phyloP scores from a whole-genome alignment of 108 stramenopile species.

The Phaeodactylum tricornutum region DNA sequence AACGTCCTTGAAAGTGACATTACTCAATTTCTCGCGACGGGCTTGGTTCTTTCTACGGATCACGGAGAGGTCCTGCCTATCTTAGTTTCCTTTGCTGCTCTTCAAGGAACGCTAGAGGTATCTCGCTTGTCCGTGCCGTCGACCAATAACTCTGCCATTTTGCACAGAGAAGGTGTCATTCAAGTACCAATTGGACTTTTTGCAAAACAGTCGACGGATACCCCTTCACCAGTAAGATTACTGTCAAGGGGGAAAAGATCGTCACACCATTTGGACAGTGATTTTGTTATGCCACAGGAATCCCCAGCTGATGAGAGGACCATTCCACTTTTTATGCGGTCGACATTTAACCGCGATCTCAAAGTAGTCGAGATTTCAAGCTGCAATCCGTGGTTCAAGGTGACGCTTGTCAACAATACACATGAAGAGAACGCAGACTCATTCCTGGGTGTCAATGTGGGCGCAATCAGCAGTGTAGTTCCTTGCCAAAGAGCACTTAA shows the following conservation, averaged over 20 bases:
- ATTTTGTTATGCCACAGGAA: background rate
- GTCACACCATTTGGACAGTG: too few relatives aligned
- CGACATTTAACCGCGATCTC: slow-evolving; percentile 32
- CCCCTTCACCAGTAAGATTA: too few relatives aligned
- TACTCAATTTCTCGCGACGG: slow-evolving; percentile 52
- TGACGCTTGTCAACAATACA: slow-evolving; percentile 8
- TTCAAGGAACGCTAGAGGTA: slow-evolving; percentile 48
- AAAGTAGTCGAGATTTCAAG: slow-evolving; percentile 20
- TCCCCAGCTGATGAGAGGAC: background rate
- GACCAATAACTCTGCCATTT: background rate
- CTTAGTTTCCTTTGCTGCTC: slow-evolving; percentile 44
- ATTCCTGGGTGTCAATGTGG: slow-evolving; percentile 8
- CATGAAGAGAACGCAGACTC: background rate
- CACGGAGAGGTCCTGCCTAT: slow-evolving; percentile 58
- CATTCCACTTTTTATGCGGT: slow-evolving; percentile 19
- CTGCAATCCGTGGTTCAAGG: slow-evolving; percentile 43
- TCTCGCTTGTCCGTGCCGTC: background rate
- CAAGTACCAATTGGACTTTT: slow-evolving; percentile 14
- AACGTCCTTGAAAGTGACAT: slow-evolving; percentile 39
- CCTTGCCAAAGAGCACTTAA: slow-evolving; percentile 6
- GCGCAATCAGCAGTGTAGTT: slow-evolving; percentile 5
- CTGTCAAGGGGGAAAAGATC: too few relatives aligned
- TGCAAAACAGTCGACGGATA: background rate
- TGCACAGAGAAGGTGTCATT: background rate
- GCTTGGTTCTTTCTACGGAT: slow-evolving; percentile 55